phyloP scores from a whole-genome alignment of 306 rosid species.

The Abrus pulchellus region DNA sequence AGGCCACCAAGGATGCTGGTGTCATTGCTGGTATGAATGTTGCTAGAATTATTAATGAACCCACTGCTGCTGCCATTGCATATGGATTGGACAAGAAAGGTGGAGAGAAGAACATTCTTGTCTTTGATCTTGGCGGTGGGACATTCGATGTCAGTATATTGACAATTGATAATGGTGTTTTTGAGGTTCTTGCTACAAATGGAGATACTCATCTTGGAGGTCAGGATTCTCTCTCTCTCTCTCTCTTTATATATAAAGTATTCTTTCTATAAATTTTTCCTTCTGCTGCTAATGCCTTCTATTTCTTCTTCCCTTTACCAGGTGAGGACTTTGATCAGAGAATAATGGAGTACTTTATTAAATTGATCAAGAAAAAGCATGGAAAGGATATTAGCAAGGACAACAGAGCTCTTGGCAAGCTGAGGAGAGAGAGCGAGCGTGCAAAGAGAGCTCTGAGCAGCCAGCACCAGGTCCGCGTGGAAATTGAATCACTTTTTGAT shows the following conservation, averaged over 20 bases:
- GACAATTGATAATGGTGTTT: constrained; percentile 94
- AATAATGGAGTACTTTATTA: constrained; percentile 95
- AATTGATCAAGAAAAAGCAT: constrained; percentile 93
- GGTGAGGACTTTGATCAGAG: constrained; percentile 97
- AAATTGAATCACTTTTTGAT: constrained; percentile 94
- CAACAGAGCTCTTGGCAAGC: constrained; percentile 92
- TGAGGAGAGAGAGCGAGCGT: constrained; percentile 90
- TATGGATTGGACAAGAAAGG: constrained; percentile 97
- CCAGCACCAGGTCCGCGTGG: constrained; percentile 98
- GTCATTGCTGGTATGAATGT: constrained; percentile 89
- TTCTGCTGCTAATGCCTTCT: constrained; percentile 1
- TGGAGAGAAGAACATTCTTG: constrained; percentile 97
- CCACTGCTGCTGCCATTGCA: constrained; percentile 96
- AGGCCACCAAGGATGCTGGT: constrained; percentile 99
- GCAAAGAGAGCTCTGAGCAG: constrained; percentile 99
- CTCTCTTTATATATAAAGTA: neutral
- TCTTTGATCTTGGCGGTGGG: constrained; percentile 96
- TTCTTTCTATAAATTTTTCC: neutral
- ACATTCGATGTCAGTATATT: constrained; percentile 96
- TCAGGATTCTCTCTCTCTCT: constrained; percentile 37
- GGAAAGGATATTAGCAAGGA: constrained; percentile 96
- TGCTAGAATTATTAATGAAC: constrained; percentile 95
- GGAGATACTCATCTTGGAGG: constrained; percentile 99
- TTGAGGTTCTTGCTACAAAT: constrained; percentile 92
- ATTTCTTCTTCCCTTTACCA: constrained; percentile 25